Percentiles rank a stretch among this genome's conserved stretches.
These are phyloP conservation scores for Populus hybrid DNA, from an alignment of 441 rosid species.

Conservation along the genomic window DNA sequence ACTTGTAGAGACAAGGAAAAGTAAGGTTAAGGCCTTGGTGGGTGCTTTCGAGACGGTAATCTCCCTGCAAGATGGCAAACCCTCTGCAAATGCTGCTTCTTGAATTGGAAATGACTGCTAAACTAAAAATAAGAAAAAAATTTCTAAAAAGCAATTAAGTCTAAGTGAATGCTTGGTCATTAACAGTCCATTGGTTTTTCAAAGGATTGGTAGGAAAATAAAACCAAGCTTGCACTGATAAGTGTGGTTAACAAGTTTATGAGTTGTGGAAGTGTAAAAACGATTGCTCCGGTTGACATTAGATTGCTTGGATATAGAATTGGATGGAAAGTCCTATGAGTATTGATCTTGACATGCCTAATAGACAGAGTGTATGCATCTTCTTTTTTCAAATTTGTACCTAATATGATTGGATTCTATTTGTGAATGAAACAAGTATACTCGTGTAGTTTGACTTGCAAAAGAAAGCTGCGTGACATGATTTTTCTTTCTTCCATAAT, in stretches of 20 bases:
- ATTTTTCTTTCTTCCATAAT: not conserved
- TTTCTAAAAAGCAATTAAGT: not conserved
- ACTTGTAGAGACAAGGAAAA: constrained; percentile 67
- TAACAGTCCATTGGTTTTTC: constrained; percentile 17
- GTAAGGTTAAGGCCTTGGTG: constrained; percentile 94
- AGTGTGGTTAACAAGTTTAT: constrained; percentile 19
- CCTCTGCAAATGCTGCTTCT: constrained; percentile 31
- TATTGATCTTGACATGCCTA: constrained; percentile 20
- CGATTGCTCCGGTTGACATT: constrained; percentile 22
- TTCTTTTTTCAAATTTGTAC: not conserved
- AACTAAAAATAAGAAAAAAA: not conserved
- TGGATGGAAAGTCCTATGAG: constrained; percentile 3
- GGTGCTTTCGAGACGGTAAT: too few species aligned
- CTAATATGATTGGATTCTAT: constrained; percentile 8
- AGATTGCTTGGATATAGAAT: constrained; percentile 13
- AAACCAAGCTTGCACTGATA: constrained; percentile 24
- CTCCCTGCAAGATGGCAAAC: constrained; percentile 65
- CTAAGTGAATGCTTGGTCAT: constrained; percentile 1
- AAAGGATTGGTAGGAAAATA: constrained; percentile 24
- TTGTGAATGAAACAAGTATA: constrained; percentile 24
- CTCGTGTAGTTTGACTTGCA: constrained; percentile 2
- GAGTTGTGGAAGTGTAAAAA: constrained; percentile 7
- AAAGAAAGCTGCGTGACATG: not conserved
- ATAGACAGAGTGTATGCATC: constrained; percentile 13
- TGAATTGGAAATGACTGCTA: constrained; percentile 13